A percentile compares a stretch with the other conserved stretches of the same genome.
These are phyloP conservation scores for Cladophialophora bantiana DNA, from an alignment of 2,329 filamentous ascomycete genomes.

Conservation along the genomic window DNA sequence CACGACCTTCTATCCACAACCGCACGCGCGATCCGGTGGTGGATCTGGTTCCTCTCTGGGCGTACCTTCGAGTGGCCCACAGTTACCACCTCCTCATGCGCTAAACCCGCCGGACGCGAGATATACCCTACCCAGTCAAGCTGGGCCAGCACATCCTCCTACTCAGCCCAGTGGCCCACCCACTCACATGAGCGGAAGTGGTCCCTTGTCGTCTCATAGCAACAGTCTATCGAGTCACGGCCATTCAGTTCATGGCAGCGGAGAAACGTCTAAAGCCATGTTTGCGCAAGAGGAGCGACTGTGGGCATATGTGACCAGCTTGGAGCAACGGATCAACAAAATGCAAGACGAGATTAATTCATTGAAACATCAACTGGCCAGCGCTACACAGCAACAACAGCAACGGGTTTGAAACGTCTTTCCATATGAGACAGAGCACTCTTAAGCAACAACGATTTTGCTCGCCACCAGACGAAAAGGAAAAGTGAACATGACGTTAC, in stretches of 20 bases:
- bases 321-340: slow-evolving; percentile 51
- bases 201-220: slow-evolving; percentile 40
- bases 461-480: slow-evolving; percentile 5
- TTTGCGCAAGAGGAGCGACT: slow-evolving; percentile 48
- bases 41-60: slow-evolving; percentile 41
- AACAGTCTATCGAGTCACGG: slow-evolving; percentile 46
- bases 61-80: slow-evolving; percentile 50
- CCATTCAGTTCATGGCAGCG: slow-evolving; percentile 42
- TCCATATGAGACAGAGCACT: neutral
- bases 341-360: slow-evolving; percentile 52
- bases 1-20: slow-evolving; percentile 51
- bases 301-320: slow-evolving; percentile 53
- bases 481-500: slow-evolving; percentile 16
- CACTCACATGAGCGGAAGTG: slow-evolving; percentile 46
- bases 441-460: slow-evolving; percentile 25
- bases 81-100: slow-evolving; percentile 53
- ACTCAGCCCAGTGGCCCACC: slow-evolving; percentile 43
- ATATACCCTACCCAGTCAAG: slow-evolving; percentile 51
- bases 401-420: slow-evolving; percentile 22
- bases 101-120: slow-evolving; percentile 53
- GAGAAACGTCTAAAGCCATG: slow-evolving; percentile 39
- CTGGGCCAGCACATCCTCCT: slow-evolving; percentile 45
- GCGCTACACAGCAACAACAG: slow-evolving; percentile 33
- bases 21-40: slow-evolving; percentile 40
- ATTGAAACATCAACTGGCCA: slow-evolving; percentile 50